phyloP scores from a whole-genome alignment of 139 green algal genomes.

The Klebsormidium nitens region DNA sequence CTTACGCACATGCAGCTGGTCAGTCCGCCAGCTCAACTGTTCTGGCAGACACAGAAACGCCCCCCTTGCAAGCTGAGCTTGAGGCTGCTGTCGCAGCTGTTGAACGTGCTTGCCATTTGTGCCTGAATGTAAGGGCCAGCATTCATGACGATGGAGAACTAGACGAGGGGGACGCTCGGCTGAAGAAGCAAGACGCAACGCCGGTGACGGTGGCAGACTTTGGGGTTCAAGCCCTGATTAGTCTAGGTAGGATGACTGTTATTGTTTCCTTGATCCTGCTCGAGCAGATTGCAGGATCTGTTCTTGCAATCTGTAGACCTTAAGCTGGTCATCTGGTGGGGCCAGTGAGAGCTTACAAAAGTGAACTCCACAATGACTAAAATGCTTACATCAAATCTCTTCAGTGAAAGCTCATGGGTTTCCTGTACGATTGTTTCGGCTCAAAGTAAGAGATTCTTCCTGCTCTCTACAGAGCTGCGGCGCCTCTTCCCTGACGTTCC shows the following conservation, averaged over 20 bases:
- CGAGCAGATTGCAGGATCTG: not conserved
- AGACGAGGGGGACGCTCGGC: not conserved
- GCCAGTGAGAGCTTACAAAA: too few species aligned
- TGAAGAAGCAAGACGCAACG: slow-evolving; percentile 35
- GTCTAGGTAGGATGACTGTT: slow-evolving; percentile 20
- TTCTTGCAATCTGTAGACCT: not conserved
- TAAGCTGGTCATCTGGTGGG: slow-evolving; percentile 3
- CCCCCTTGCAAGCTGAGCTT: slow-evolving; percentile 1
- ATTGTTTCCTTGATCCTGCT: not conserved
- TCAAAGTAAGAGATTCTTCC: not conserved
- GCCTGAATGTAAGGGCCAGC: slow-evolving; percentile 3
- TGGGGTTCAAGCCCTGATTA: slow-evolving; percentile 39
- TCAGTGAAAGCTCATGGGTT: not conserved
- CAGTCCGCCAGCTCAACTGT: too few species aligned
- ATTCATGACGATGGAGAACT: not conserved
- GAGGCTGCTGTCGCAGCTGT: slow-evolving; percentile 14
- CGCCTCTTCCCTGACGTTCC: slow-evolving; percentile 10
- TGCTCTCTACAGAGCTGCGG: slow-evolving; percentile 30
- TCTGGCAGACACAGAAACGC: too few species aligned
- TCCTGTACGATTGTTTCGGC: not conserved
- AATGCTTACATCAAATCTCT: too few species aligned
- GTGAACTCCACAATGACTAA: too few species aligned
- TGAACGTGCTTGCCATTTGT: slow-evolving; percentile 14
- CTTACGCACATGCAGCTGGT: too few species aligned
- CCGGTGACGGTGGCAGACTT: slow-evolving; percentile 49